A percentile compares a stretch with the other conserved stretches of the same genome.
Evolutionary conservation across 768 basidiomycete species (phyloP).

Genomic region (Phlebiopsis gigantea): DNA sequence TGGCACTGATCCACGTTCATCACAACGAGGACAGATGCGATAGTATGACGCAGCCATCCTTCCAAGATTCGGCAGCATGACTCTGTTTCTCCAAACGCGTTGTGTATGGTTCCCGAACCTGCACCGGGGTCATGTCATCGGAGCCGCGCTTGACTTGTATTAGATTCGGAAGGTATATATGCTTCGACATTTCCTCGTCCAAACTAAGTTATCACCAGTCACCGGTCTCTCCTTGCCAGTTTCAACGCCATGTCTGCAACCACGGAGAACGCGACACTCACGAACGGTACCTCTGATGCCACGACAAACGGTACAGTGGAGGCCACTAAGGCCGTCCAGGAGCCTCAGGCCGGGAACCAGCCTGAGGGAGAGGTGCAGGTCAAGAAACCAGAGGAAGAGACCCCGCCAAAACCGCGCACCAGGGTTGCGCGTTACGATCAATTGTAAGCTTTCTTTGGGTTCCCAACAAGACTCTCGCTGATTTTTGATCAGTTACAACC

Average conservation of each 20-base stretch:
- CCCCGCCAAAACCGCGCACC: background rate
- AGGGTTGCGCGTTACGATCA: slow-evolving; percentile 6
- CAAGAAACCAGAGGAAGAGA: background rate
- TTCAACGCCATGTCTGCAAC: background rate
- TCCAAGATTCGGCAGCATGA: background rate
- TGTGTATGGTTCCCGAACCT: too few relatives aligned
- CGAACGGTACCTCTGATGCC: background rate
- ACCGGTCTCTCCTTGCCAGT: background rate
- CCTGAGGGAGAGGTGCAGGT: background rate
- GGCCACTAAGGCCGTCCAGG: background rate
- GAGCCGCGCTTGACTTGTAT: background rate
- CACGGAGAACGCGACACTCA: background rate
- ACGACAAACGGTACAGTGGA: background rate
- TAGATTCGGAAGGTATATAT: background rate
- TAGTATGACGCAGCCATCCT: background rate
- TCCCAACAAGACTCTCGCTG: background rate
- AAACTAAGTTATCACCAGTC: background rate
- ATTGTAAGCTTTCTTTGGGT: background rate
- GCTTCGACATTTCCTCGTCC: background rate
- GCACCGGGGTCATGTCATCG: too few relatives aligned
- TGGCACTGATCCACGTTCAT: background rate
- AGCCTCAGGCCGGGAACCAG: background rate
- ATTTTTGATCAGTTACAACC: background rate
- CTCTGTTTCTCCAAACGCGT: background rate
- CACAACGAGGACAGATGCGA: background rate